Base-by-base conservation (phyloP, 129 eudicot species). In the Centrapalus pauciflorus region DNA sequence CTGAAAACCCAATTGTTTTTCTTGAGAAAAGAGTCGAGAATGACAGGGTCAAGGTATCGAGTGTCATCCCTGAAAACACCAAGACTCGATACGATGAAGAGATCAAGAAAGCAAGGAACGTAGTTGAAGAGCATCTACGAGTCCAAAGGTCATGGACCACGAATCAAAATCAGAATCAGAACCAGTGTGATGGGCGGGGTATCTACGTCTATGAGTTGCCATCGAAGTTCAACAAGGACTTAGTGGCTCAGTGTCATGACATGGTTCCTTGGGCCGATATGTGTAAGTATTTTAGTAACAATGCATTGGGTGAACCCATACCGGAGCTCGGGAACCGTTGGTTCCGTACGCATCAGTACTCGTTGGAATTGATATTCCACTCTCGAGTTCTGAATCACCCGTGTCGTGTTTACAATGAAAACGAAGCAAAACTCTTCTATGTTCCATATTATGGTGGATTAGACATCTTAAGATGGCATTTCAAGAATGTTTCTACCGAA, bases 361-460 rank as follows among this genome's bases (percentile, higher is more conserved):
- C 97, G 23, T 28, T 84, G 81, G 97, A 90, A 74, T 71, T 79
- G 43, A 90, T 90, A 24, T 87, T 84, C 57, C 97, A 90, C 64
- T 76, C 87, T 7, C 79, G 90, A 13, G 81, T 76, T 37, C 62
- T 87, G 23, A 87, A 83, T n/a, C 97, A 90, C 54, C 90, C 90
- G 9, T 90, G 97, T 43, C 85, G 97, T 60, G 90, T 85, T 52
- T 73, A 80, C 26, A 75, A 87, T 12, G 73, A 64, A 57, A 78
- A 76, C 16, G 81, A 82, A 49, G 97, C 95, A 3, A 84, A 82
- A 60, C 85, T 87, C 16, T 87, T 90, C 33, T 90, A 90, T 35
- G 90, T 90, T 20, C 97, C 97, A 5, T 90, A 68, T 13, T 90
- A 90, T 71, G 97, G 93, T 21, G 95, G 97, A 33, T 73, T 87